Percentiles rank a stretch among this genome's conserved stretches.
Conservation (phyloP, 2,329 filamentous ascomycete species). For the Berkeleyomyces basicola region DNA sequence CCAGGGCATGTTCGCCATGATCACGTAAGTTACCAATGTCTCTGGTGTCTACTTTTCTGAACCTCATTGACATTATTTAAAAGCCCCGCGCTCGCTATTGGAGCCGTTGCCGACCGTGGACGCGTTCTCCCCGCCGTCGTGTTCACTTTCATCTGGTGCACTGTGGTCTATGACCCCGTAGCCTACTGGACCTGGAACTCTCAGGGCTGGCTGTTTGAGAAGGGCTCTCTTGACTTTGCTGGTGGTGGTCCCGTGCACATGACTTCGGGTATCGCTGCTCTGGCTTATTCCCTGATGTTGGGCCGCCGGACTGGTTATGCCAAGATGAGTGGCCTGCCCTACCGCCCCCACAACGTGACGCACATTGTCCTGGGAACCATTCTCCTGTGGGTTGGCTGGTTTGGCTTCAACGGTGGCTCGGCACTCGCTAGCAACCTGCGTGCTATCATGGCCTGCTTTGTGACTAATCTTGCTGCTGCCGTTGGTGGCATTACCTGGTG, state of each 20-base stretch:
- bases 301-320: constrained; percentile 50
- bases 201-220: constrained; percentile 52
- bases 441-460: constrained; percentile 74
- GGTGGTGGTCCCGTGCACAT: constrained; percentile 64
- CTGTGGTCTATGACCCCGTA: constrained; percentile 55
- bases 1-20: constrained; percentile 78
- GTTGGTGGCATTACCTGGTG: constrained; percentile 72
- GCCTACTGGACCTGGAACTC: constrained; percentile 67
- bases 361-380: constrained; percentile 58
- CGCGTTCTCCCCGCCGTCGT: constrained; percentile 44
- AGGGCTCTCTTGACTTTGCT: constrained; percentile 58
- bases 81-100: constrained; percentile 40
- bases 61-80: constrained; percentile 10
- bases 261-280: constrained; percentile 51
- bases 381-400: constrained; percentile 86
- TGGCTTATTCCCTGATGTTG: constrained; percentile 58
- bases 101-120: constrained; percentile 43
- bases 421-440: constrained; percentile 71
- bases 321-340: constrained; percentile 43
- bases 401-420: constrained; percentile 84
- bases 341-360: constrained; percentile 58
- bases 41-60: neutral
- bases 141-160: constrained; percentile 57
- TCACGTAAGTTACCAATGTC: constrained; percentile 47
- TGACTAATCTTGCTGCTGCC: constrained; percentile 74